Evolutionary conservation across 495 filamentous ascomycete species (phyloP), one percentile per base, ranked within the genome.

Genomic region (Letharia columbiana): DNA sequence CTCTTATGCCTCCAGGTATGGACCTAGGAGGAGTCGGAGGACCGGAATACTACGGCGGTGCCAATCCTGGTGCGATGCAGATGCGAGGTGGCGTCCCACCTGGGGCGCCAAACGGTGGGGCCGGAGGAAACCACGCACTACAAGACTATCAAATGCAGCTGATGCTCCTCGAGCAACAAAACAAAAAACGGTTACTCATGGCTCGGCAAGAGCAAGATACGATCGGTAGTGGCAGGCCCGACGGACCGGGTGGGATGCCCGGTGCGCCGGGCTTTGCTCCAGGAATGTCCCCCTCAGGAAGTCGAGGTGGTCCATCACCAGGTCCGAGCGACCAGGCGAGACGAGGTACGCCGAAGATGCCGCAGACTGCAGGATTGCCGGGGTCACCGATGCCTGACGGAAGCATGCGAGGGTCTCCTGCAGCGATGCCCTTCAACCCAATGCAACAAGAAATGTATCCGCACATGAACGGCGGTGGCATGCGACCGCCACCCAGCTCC

Each of bases 71-170:
- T 70, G 75, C 70, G 18, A 74, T 78, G 58, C 64, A 66, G 20
- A 82, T 69, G 73, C 73, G 79, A 75, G 78, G 81, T 71, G 73
- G 59, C 73, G 83, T 74, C 70, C 81, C 78, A 71, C 77, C 75
- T 71, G 77, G 71, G 58, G 83, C 82, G 67, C 79, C 81, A 73
- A 77, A 81, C 50, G 73, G 84, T 62, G 91, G 91, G 74, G 76
- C 80, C 58, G 73, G 84, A 61, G 91, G 91, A 73, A 96, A 94
- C 72, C 92, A 96, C 75, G 95, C 95, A 47, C 81, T 98, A 63
- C 93, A 97, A 74, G 95, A 98, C 75, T 98, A 98, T 76, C 94
- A 98, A 78, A 96, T 97, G 94, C 94, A 98, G 73, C 80, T 98
- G 73, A 97, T 98, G 94, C 76, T 98, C 63, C 86, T 98, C 50